These are phyloP conservation scores for Termitomyces sp. DNA, from an alignment of 768 basidiomycete genomes.

Conservation along the genomic window DNA sequence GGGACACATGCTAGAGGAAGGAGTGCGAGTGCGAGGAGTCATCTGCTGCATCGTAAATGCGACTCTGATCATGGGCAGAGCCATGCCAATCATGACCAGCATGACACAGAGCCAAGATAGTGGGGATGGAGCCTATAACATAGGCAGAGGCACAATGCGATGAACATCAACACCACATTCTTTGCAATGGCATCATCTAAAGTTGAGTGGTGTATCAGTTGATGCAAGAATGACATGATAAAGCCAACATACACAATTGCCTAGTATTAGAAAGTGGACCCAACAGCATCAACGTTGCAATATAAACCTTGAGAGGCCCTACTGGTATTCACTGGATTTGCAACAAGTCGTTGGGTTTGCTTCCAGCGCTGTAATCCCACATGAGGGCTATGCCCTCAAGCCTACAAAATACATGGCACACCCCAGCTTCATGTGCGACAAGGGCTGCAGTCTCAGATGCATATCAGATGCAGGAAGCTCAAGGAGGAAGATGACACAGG, in stretches of 20 bases:
- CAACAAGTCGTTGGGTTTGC: constrained; percentile 56
- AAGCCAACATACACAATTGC: constrained; percentile 45
- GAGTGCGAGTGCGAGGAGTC: too few relatives aligned
- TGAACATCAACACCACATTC: constrained; percentile 43
- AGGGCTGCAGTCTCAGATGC: constrained; percentile 41
- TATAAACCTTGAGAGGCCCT: constrained; percentile 83
- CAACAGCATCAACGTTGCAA: constrained; percentile 65
- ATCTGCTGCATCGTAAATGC: neutral
- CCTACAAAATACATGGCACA: constrained; percentile 58
- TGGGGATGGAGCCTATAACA: too few relatives aligned
- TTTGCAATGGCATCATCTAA: constrained; percentile 44
- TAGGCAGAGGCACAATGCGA: too few relatives aligned
- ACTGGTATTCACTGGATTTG: constrained; percentile 54
- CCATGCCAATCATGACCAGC: neutral
- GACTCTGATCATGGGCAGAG: neutral
- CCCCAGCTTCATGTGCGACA: constrained; percentile 58
- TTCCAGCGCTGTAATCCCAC: constrained; percentile 55
- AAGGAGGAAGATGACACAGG: constrained; percentile 60
- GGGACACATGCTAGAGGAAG: too few relatives aligned
- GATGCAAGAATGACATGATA: neutral
- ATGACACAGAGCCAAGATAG: neutral
- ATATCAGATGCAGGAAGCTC: constrained; percentile 17
- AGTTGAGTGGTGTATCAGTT: constrained; percentile 4
- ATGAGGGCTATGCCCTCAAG: constrained; percentile 56
- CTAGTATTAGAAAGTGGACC: constrained; percentile 52